Evolutionary conservation across 2,329 filamentous ascomycete species (phyloP), one percentile per base, ranked within the genome.

Genomic region (Diatrype stigma): DNA sequence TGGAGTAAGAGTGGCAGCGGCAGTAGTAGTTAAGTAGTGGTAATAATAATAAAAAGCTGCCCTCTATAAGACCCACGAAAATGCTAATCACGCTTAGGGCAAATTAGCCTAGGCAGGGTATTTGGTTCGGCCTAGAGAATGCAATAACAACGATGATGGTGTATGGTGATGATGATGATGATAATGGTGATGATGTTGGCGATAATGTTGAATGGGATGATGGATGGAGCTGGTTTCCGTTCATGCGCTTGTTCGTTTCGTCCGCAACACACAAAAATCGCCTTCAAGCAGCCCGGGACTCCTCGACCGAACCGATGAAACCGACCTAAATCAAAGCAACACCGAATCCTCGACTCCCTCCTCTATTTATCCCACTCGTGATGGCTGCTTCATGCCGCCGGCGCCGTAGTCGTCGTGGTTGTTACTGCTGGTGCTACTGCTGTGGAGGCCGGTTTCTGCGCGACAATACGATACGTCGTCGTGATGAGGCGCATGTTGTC

Each of bases 381-480:
- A 30, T 30, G 6, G 37, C 16, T 21, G 17, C 37, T 40, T 30
- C 37, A 40, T 6, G 37, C 17, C 19, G 19, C 37, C 19, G 17
- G n/a, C 37, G 19, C 10, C 26, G 26, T 17, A 37, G n/a, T 37
- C 6, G 12, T 37, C 6, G 34, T 37, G 6, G 12, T n/a, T n/a
- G n/a, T 23, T 48, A 5, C n/a, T 12, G 16, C 7, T 19, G 11
- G n/a, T 19, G 44, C 16, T 53, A 46, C 51, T 53, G 19, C 53
- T 32, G 46, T 40, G 3, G n/a, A 17, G 34, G 42, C 40, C 11
- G 66, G 73, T 60, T 78, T 80, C 61, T 73, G 70, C 1, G 77
- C 77, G 52, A 80, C 73, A 50, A 80, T 71, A 45, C 77, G 73
- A 51, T 79, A 79, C 47, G 75, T 79, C 7, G 77, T 80, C 2